Evolutionary conservation across 177 flowering plant genomes (phyloP), one percentile per base, ranked within the genome.

Genomic region (Tripterygium wilfordii): DNA sequence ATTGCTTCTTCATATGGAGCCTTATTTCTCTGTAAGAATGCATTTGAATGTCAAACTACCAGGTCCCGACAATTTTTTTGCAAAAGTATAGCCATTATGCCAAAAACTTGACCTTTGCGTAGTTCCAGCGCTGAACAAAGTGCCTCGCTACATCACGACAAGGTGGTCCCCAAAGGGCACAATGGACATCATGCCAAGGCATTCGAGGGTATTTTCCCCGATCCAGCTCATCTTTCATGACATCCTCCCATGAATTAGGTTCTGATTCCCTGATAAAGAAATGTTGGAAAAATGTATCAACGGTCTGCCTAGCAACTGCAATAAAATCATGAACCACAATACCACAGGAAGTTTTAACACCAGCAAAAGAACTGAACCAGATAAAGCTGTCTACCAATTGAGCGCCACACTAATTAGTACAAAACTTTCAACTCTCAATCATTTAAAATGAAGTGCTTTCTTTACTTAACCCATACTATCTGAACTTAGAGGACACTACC

Each of bases 101-200:
- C 6, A 53, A 52, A n/a, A 32, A 18, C 23, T 19, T 14, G 60
- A 92, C 99, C 97, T 94, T 94, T 19, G 99, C 97, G 67, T 79
- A 83, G 71, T 94, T 94, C 99, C 99, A 94, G 10, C 99, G 84
- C 69, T 94, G 99, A 63, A 94, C 97, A 72, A 94, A 94, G 54
- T 94, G 99, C 57, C 99, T 74, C 30, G 99, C 99, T 36, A 85
- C 65, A 62, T 94, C 99, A 49, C 95, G 92, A 52, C 99, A 89
- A 57, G 99, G 96, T 16, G 99, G 96, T 32, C 99, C 99, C 97
- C 95, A 89, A 0, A 94, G 76, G 36, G 99, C 99, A 81, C 99
- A 94, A 54, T 94, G 99, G 44, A 92, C 94, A 68, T 92, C 99
- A 79, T 92, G 99, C 99, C 99, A 92, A 53, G 99, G 99, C 99